phyloP scores from a whole-genome alignment of 305 asterid species.

The Plantago coronopus region DNA sequence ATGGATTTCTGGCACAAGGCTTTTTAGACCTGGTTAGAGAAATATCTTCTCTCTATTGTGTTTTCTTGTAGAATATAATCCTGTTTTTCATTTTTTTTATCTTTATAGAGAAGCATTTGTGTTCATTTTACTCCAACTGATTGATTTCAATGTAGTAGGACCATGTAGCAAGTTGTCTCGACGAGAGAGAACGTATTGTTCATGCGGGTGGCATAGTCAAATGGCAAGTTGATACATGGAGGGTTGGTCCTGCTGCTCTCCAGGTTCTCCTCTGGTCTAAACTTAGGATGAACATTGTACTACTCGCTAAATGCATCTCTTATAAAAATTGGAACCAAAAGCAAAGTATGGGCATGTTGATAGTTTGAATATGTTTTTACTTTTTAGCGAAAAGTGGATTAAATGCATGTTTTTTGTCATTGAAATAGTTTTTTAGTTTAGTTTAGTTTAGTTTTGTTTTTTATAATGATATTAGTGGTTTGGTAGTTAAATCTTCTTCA shows the following conservation, averaged over 20 bases:
- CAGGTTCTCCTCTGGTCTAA: slow-evolving; percentile 50
- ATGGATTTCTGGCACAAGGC: no score
- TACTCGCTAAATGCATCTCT: background rate
- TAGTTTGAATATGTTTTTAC: background rate
- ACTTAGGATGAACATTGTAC: slow-evolving; percentile 6
- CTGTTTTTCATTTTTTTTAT: background rate
- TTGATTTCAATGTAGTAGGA: slow-evolving; percentile 58
- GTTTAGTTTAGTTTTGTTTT: no score
- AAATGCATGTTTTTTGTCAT: background rate
- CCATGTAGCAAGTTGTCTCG: slow-evolving; percentile 78
- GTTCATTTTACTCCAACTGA: slow-evolving; percentile 21
- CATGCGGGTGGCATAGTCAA: slow-evolving; percentile 69
- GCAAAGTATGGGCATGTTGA: background rate
- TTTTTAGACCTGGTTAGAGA: no score
- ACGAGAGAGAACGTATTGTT: slow-evolving; percentile 81
- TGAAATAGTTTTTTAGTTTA: no score
- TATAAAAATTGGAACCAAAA: background rate
- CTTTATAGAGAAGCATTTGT: background rate
- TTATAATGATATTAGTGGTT: no score
- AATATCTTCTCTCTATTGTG: background rate
- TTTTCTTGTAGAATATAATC: background rate
- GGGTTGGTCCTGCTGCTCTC: slow-evolving; percentile 89
- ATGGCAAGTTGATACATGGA: slow-evolving; percentile 94
- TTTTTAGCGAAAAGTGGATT: background rate
- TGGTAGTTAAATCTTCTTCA: no score